Evolutionary conservation across 139 green algal species (phyloP).

Genomic region (Monoraphidium neglectum): DNA sequence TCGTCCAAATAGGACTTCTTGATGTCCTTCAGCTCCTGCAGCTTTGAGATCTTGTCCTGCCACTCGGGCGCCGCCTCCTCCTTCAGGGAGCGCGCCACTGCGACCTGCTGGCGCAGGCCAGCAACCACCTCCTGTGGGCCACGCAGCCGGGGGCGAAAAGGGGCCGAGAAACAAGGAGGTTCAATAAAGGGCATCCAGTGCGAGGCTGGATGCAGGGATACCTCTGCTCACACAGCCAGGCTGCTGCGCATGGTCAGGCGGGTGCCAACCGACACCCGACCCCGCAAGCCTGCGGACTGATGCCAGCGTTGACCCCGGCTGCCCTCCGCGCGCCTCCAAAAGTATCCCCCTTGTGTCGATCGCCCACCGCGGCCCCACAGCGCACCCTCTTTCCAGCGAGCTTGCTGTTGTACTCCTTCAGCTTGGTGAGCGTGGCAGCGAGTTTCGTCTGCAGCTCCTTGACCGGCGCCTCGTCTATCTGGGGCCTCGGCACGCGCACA

Average conservation of each 20-base stretch:
- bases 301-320: too few relatives aligned
- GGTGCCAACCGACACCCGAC: too few relatives aligned
- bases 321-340: too few relatives aligned
- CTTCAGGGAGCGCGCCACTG: slow-evolving; percentile 39
- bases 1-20: slow-evolving; percentile 32
- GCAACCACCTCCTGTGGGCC: slow-evolving; percentile 46
- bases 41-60: slow-evolving; percentile 52
- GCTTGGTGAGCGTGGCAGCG: slow-evolving; percentile 33
- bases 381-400: slow-evolving; percentile 48
- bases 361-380: neutral
- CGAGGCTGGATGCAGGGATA: too few relatives aligned
- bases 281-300: too few relatives aligned
- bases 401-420: slow-evolving; percentile 51
- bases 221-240: too few relatives aligned
- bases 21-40: slow-evolving; percentile 46
- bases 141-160: too few relatives aligned
- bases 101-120: slow-evolving; percentile 45
- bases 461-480: slow-evolving; percentile 41
- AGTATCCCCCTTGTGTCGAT: too few relatives aligned
- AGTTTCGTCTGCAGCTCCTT: slow-evolving; percentile 50
- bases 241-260: too few relatives aligned
- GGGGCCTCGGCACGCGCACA: slow-evolving; percentile 42
- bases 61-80: slow-evolving; percentile 53
- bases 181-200: too few relatives aligned
- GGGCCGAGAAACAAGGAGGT: too few relatives aligned